Base-by-base conservation (phyloP, 106 monocot genomes). In the Amphibolis antarctica region DNA sequence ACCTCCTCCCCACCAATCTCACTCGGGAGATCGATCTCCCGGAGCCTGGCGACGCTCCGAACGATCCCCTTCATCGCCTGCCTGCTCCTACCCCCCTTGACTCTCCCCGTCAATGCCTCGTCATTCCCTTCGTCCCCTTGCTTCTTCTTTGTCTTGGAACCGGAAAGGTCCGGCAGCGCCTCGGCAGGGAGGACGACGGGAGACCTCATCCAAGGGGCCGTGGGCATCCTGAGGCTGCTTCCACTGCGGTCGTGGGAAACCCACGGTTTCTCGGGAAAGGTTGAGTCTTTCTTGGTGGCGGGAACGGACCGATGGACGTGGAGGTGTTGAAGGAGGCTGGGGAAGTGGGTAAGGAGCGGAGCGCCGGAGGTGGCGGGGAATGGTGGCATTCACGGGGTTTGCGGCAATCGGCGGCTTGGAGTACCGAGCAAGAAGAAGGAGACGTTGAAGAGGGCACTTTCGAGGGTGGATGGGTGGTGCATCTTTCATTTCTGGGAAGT, bases 171-270 rank as follows among this genome's bases (percentile, higher is more conserved):
- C 23, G 68, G 56, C 68, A 77, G 60, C 12, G 74, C 62, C 30
- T 55, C 66, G 61, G 78, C 9, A 28, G 81, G 72, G 52, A 84
- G 62, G 65, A 68, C 55, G 57, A 82, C 64, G 14, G 86, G 86
- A 51, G 43, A 45, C 21, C 24, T 64, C 82, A 80, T 78, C 92
- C 92, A 92, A 13, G 92, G 92, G n/a, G 92, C 77, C 0, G 82
- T 76, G 51, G 92, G 87, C 75, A 83, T 72, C 62, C 45, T 82
- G 67, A 67, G 53, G 52, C 42, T 1, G 1, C 60, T 51, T 28
- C 24, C 45, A 59, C 42, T 18, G 43, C 36, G 4, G 36, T 36
- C 48, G 53, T 1, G 46, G 26, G 48, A 24, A 24, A 63, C 62
- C 71, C 78, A 81, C 54, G 77, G 74, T 21, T 44, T 66, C 28